phyloP scores from a whole-genome alignment of 148 eudicot species.

The Fagopyrum esculentum region DNA sequence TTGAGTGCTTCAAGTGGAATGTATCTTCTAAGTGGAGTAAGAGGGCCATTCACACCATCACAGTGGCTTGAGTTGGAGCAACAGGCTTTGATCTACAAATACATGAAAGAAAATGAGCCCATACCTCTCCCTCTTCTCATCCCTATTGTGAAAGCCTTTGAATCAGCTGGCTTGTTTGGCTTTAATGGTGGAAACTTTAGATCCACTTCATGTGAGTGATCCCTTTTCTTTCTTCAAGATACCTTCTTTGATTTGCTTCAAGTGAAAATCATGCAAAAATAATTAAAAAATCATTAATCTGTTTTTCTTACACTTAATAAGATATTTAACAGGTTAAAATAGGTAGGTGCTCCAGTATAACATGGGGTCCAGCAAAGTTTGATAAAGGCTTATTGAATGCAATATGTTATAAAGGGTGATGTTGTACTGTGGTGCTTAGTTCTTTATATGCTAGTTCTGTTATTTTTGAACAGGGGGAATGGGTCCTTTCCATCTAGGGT shows the following conservation, averaged over 20 bases:
- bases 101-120: constrained; percentile 52
- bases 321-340: no score
- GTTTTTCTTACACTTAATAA: no score
- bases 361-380: no score
- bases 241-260: no score
- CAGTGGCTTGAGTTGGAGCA: constrained; percentile 72
- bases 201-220: constrained; percentile 57
- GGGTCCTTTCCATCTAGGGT: constrained; percentile 50
- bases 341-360: no score
- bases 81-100: constrained; percentile 67
- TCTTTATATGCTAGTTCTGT: neutral
- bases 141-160: constrained; percentile 43
- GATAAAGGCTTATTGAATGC: no score
- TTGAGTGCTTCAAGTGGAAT: constrained; percentile 17
- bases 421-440: neutral
- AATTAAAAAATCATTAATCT: no score
- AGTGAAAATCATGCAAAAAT: no score
- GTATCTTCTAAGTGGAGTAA: constrained; percentile 23
- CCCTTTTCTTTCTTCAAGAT: neutral
- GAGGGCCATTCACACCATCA: constrained; percentile 56
- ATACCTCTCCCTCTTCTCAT: constrained; percentile 50
- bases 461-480: constrained; percentile 35
- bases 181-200: constrained; percentile 31
- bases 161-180: constrained; percentile 38
- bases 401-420: neutral